Percentiles rank a stretch among this genome's conserved stretches.
Conservation (phyloP, 2,329 filamentous ascomycete genomes). For the Microdochium bolleyi region DNA sequence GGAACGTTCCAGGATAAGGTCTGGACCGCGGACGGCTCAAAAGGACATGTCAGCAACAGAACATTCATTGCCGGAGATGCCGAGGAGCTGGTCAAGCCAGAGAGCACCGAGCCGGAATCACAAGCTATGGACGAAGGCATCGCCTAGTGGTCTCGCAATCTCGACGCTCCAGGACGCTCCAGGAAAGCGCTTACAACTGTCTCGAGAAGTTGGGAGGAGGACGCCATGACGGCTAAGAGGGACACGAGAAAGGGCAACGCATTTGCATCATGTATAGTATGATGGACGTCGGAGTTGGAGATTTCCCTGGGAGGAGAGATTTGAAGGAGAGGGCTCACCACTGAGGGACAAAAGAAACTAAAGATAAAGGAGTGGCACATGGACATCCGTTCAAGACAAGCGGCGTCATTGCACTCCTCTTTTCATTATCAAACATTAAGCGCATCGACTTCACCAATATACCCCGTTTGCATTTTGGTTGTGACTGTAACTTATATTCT, state of each 20-base stretch:
- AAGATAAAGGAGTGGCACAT: background rate
- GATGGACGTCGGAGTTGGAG: background rate
- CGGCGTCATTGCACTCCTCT: background rate
- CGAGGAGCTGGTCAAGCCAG: slow-evolving; percentile 60
- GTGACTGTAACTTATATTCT: background rate
- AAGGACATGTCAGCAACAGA: slow-evolving; percentile 74
- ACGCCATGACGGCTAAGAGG: background rate
- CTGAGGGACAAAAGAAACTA: slow-evolving; percentile 1
- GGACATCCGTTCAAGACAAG: background rate
- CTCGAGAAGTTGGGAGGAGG: background rate
- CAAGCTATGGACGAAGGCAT: slow-evolving; percentile 27
- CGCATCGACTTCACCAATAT: slow-evolving; percentile 2
- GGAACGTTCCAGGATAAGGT: slow-evolving; percentile 82
- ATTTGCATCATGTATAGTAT: slow-evolving; percentile 5
- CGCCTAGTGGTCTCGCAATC: slow-evolving; percentile 6
- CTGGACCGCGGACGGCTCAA: slow-evolving; percentile 62
- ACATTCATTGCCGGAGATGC: slow-evolving; percentile 71
- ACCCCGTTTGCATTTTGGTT: slow-evolving; percentile 4
- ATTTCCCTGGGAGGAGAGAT: background rate
- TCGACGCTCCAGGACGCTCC: too few relatives aligned
- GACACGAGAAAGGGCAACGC: background rate
- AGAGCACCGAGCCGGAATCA: slow-evolving; percentile 28
- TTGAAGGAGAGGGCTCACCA: too few relatives aligned
- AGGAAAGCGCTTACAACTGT: background rate
- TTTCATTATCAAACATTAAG: slow-evolving; percentile 4